These are phyloP conservation scores for Phytophthora palmivora DNA, from an alignment of 352 stramenopile genomes.

Conservation along the genomic window DNA sequence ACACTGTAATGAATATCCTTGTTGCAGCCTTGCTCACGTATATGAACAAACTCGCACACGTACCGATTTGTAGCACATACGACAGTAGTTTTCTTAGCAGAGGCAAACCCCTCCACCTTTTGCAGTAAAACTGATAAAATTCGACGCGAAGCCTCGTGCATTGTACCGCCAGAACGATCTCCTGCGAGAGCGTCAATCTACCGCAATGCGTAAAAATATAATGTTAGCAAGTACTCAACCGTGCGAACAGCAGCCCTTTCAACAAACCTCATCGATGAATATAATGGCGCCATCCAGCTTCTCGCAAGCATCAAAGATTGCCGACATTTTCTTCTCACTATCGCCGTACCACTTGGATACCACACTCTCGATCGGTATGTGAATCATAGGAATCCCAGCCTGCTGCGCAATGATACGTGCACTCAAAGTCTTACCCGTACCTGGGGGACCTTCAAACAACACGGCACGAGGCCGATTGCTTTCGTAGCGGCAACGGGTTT, in stretches of 20 bases:
- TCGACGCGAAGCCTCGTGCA: conserved; percentile 93
- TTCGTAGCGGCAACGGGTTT: conserved; percentile 90
- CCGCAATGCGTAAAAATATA: conserved; percentile 2
- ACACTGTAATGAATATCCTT: neutral
- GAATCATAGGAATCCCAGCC: conserved; percentile 93
- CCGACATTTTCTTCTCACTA: conserved; percentile 94
- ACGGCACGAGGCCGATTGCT: conserved; percentile 91
- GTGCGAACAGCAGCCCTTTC: neutral
- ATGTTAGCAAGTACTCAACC: neutral
- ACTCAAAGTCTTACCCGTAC: conserved; percentile 95
- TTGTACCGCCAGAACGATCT: conserved; percentile 85
- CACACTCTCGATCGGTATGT: conserved; percentile 94
- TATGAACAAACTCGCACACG: neutral
- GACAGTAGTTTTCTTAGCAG: conserved; percentile 92
- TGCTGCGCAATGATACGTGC: conserved; percentile 95
- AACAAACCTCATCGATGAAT: conserved; percentile 93
- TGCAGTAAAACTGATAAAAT: conserved; percentile 93
- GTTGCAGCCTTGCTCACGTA: neutral
- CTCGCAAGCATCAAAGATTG: conserved; percentile 95
- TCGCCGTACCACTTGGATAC: conserved; percentile 96
- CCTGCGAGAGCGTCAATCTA: conserved; percentile 92
- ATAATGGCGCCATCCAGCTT: conserved; percentile 93
- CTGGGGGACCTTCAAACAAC: conserved; percentile 94
- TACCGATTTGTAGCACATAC: conserved; percentile 93
- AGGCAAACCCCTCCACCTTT: conserved; percentile 94